These are phyloP conservation scores for Heliocybe sulcata DNA, from an alignment of 1,284 basidiomycete species.

Conservation along the genomic window DNA sequence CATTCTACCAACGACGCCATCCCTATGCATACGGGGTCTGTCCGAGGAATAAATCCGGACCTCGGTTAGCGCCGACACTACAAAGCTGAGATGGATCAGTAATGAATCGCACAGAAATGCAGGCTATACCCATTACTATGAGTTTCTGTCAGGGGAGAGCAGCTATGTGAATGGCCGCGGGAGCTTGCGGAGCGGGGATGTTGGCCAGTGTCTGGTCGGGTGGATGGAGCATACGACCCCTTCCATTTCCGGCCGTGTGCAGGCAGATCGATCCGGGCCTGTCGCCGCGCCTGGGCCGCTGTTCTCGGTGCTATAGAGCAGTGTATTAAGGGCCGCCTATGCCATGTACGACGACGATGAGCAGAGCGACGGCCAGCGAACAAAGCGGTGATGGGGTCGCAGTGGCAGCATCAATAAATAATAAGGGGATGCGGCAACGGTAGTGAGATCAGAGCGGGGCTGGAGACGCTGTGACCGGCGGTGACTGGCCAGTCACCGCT, in stretches of 20 bases:
- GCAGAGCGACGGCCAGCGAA: background rate
- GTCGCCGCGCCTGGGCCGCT: slow-evolving; percentile 1
- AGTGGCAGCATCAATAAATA: background rate
- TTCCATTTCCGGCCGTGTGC: background rate
- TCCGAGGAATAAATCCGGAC: background rate
- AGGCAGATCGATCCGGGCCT: slow-evolving; percentile 1
- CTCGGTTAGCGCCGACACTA: background rate
- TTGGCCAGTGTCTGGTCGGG: background rate
- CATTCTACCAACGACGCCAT: background rate
- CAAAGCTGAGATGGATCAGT: background rate
- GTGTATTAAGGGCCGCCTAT: background rate
- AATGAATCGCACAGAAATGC: background rate
- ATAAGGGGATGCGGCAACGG: background rate
- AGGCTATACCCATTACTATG: background rate
- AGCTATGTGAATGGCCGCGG: background rate
- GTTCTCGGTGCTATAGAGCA: background rate
- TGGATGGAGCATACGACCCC: background rate
- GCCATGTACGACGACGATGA: background rate
- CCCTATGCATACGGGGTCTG: background rate
- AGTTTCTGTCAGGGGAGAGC: background rate
- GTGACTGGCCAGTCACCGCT: background rate
- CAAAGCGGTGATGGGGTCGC: background rate
- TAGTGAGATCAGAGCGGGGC: background rate
- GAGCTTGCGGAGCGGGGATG: background rate
- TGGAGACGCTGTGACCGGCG: background rate